Evolutionary conservation across 257 asterid genomes (phyloP).

Genomic region (Nicotiana attenuata): DNA sequence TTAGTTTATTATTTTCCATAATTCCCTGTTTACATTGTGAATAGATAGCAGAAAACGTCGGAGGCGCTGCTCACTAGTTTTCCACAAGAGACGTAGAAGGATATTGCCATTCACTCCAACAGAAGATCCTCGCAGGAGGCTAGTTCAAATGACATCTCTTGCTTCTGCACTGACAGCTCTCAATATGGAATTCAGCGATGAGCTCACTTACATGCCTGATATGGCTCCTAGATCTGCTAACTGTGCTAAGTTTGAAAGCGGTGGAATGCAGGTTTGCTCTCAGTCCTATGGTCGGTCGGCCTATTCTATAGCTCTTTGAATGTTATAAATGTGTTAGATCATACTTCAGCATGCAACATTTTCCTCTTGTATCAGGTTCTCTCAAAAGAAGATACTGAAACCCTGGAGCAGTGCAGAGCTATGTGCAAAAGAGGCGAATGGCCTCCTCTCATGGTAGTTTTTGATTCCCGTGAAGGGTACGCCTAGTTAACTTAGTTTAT

Average conservation of each 20-base stretch:
- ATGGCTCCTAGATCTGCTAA: slow-evolving; percentile 79
- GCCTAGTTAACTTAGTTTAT: slow-evolving; percentile 1
- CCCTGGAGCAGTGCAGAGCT: slow-evolving; percentile 43
- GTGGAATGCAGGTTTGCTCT: slow-evolving; percentile 80
- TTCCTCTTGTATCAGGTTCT: slow-evolving; percentile 45
- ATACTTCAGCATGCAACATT: not conserved
- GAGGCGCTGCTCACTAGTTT: slow-evolving; percentile 49
- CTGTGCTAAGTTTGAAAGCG: slow-evolving; percentile 56
- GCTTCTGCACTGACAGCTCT: slow-evolving; percentile 65
- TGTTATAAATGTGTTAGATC: not conserved
- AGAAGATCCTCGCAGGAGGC: slow-evolving; percentile 42
- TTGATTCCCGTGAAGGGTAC: slow-evolving; percentile 82
- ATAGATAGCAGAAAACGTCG: slow-evolving; percentile 63
- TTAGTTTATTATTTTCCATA: not conserved
- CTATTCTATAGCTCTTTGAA: not conserved
- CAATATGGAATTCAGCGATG: slow-evolving; percentile 62
- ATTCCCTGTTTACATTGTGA: not conserved
- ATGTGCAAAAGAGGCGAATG: slow-evolving; percentile 65
- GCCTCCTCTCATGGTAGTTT: slow-evolving; percentile 71
- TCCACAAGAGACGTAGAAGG: slow-evolving; percentile 71
- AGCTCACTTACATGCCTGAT: slow-evolving; percentile 57
- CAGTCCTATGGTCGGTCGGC: not conserved
- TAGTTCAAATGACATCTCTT: slow-evolving; percentile 65
- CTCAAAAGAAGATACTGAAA: slow-evolving; percentile 60
- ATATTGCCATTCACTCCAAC: slow-evolving; percentile 58